Base-by-base conservation (phyloP, 139 green algal genomes). In the Diplosphaera chodatii region DNA sequence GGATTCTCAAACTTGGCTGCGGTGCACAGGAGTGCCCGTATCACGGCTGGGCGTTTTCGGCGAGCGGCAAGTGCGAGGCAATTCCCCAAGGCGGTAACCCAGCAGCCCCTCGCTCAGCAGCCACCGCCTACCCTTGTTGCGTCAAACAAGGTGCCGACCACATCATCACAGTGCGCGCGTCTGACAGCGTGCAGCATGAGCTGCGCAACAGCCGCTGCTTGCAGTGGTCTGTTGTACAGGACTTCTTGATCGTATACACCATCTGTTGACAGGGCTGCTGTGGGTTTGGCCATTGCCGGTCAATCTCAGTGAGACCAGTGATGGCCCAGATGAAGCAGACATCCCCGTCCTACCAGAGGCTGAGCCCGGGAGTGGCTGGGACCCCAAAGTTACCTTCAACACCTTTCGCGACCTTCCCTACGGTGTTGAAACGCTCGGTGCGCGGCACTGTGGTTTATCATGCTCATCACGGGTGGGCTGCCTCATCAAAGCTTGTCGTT, bases 11-110 rank as follows among this genome's bases (percentile, higher is more conserved):
- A n/a, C n/a, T n/a, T n/a, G n/a, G n/a, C n/a, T n/a, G n/a, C n/a
- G n/a, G n/a, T n/a, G n/a, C n/a, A 13, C 37, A 48, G 37, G 59
- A 75, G 21, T 81, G 71, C 40, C 62, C 59, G 2, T 80, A 80
- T 40, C 76, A 78, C 56, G 79, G 80, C 40, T 84, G 77, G 82
- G 34, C 74, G 67, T 87, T 87, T 66, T 40, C 78, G 20, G 70
- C 68, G 1, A 64, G 37, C 40, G 82, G 82, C 40, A 66, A 68
- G 0, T 87, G 82, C 71, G 69, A 55, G 16, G 30, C 48, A 22
- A 87, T 87, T 29, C 82, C 82, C 15, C 82, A 87, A 63, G 82
- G 77, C 20, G 80, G 71, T 23, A 74, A 85, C 62, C 63, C 62
- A 21, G 40, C 48, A 66, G 69, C 41, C 27, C 70, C 76, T 1